A percentile compares a stretch with the other conserved stretches of the same genome.
Conservation (phyloP, 768 basidiomycete species). For the Hypholoma sublateritium region DNA sequence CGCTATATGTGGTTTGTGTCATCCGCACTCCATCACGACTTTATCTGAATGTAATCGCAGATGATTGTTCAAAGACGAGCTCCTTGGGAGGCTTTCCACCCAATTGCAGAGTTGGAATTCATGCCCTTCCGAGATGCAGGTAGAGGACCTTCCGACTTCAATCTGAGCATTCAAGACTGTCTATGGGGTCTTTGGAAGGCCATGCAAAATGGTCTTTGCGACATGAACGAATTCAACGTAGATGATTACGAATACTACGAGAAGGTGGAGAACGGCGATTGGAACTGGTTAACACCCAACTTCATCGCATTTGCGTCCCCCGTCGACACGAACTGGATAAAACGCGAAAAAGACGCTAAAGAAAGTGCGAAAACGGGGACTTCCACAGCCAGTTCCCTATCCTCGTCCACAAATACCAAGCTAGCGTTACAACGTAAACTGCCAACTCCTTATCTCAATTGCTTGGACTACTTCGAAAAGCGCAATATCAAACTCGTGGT, state of each 20-base stretch:
- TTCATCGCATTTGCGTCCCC: conserved; percentile 96
- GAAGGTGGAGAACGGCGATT: conserved; percentile 93
- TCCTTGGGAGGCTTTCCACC: conserved; percentile 95
- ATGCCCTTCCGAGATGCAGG: conserved; percentile 97
- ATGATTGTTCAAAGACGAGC: conserved; percentile 89
- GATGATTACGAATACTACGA: conserved; percentile 95
- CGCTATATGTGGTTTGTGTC: conserved; percentile 80
- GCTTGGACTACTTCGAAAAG: conserved; percentile 90
- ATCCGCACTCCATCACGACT: conserved; percentile 8
- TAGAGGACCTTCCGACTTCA: conserved; percentile 88
- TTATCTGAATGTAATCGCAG: conserved; percentile 36
- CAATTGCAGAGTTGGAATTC: conserved; percentile 89
- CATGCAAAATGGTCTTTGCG: conserved; percentile 89
- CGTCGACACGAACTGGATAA: conserved; percentile 78
- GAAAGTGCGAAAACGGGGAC: conserved; percentile 32
- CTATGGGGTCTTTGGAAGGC: conserved; percentile 87
- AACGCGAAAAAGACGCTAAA: conserved; percentile 67
- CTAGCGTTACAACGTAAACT: conserved; percentile 76
- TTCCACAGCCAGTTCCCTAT: conserved; percentile 22
- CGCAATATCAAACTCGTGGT: conserved; percentile 88
- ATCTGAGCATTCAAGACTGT: conserved; percentile 90
- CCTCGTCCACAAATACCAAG: conserved; percentile 34
- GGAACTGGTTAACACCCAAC: conserved; percentile 92
- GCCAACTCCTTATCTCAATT: conserved; percentile 81
- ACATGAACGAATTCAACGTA: conserved; percentile 91